A percentile compares a stretch with the other conserved stretches of the same genome.
phyloP scores from a whole-genome alignment of 306 rosid genomes.

The Vigna angularis region DNA sequence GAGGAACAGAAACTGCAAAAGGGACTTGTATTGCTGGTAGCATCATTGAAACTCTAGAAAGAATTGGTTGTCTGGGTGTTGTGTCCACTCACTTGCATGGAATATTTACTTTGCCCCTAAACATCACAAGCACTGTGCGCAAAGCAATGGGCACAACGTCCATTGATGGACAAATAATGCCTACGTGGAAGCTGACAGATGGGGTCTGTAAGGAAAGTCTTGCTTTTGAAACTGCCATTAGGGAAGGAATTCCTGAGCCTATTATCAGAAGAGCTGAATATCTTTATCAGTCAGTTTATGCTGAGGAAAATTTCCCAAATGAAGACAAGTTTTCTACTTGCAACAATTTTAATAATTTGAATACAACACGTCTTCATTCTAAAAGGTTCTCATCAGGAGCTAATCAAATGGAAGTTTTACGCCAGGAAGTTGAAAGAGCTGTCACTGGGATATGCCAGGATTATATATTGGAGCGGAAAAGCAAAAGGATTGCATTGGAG shows the following conservation, averaged over 20 bases:
- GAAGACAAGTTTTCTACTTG: conserved; percentile 50
- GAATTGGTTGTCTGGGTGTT: conserved; percentile 84
- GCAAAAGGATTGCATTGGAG: conserved; percentile 43
- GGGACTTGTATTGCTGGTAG: conserved; percentile 99
- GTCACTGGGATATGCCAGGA: conserved; percentile 69
- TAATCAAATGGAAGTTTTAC: conserved; percentile 49
- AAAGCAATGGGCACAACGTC: conserved; percentile 84
- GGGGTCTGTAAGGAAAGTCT: conserved; percentile 95
- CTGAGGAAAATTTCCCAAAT: conserved; percentile 52
- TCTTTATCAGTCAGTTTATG: conserved; percentile 69
- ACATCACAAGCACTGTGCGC: conserved; percentile 63
- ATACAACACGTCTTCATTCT: conserved; percentile 44
- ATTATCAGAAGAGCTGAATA: conserved; percentile 84
- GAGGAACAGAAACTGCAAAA: conserved; percentile 97
- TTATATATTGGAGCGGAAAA: conserved; percentile 60
- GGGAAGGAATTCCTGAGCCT: conserved; percentile 80
- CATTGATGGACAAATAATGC: conserved; percentile 72
- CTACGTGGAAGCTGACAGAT: conserved; percentile 84
- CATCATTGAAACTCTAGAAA: conserved; percentile 81
- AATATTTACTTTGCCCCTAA: conserved; percentile 77
- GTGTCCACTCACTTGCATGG: conserved; percentile 97
- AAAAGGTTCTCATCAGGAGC: conserved; percentile 23
- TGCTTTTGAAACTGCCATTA: conserved; percentile 95
- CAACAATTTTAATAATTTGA: conserved; percentile 46
- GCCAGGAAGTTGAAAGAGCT: conserved; percentile 68